Evolutionary conservation across 495 filamentous ascomycete species (phyloP), one percentile per base, ranked within the genome.

Genomic region (Achaetomiella virescens): DNA sequence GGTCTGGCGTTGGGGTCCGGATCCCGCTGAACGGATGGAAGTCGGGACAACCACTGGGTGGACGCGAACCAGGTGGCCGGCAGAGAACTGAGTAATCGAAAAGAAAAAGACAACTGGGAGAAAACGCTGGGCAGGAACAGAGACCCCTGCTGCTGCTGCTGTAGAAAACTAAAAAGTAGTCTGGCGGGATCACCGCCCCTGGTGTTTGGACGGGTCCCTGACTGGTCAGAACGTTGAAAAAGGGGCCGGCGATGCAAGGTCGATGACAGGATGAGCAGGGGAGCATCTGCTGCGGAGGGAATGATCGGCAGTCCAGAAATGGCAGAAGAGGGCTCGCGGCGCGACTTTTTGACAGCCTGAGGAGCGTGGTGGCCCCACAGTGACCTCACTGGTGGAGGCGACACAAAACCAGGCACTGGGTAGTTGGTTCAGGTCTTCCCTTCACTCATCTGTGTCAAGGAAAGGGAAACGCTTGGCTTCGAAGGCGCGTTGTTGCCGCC

Each of bases 251-350:
- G 24, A 52, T 33, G 49, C n/a, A 38, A 35, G 56, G 15, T 33
- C 51, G 58, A 57, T 59, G 59, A 57, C 51, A 55, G 47, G 52
- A 56, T 56, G 55, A 21, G 55, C 61, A 64, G 48, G 54, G 58
- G 51, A 49, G 25, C 25, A 42, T 36, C 31, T 17, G 44, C 45
- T 38, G 10, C 37, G 37, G 49, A 25, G 42, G 48, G 58, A 61
- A 57, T 49, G 61, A 66, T 66, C 56, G 57, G 56, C 55, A 48
- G 21, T 5, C 38, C 52, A 51, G 38, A 55, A 59, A 55, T 60
- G 57, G 63, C 49, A 53, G 54, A n/a, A 52, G 42, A 45, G 49
- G 27, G 27, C 27, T 9, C 40, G 37, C 24, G 11, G 17, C 27
- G 46, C 54, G 48, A 49, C 47, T 56, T 53, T 31, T 31, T 31